phyloP scores from a whole-genome alignment of 2,329 filamentous ascomycete species.

The Elsinoe arachidis region DNA sequence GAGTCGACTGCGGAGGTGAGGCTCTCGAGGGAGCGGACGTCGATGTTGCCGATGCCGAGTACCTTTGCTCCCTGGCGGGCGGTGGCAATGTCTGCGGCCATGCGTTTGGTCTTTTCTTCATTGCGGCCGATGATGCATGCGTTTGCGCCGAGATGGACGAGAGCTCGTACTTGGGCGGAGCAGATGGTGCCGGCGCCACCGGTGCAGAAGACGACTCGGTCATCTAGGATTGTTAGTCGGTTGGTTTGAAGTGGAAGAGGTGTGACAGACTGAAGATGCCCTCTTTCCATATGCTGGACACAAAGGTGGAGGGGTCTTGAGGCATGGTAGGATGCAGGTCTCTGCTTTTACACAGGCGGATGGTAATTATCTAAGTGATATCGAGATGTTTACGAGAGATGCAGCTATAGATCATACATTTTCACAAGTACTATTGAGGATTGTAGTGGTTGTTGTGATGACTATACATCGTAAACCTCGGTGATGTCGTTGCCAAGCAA shows the following conservation, averaged over 20 bases:
- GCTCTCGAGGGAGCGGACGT: conserved; percentile 59
- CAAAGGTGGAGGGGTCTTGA: background rate
- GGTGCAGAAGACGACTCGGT: conserved; percentile 89
- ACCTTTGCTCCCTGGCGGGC: conserved; percentile 73
- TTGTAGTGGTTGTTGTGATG: background rate
- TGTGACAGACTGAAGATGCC: conserved; percentile 64
- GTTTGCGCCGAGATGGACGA: conserved; percentile 84
- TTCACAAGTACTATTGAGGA: background rate
- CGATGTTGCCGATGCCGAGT: conserved; percentile 66
- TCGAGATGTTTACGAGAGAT: no score
- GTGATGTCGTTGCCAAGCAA: conserved; percentile 4
- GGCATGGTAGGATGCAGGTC: background rate
- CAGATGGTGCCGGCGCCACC: conserved; percentile 91
- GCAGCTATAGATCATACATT: no score
- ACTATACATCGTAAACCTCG: background rate
- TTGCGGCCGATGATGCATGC: conserved; percentile 92
- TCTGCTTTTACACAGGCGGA: background rate
- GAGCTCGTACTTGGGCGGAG: conserved; percentile 81
- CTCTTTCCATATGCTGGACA: conserved; percentile 55
- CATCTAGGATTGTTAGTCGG: conserved; percentile 43
- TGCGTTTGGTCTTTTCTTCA: conserved; percentile 73
- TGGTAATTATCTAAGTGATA: no score
- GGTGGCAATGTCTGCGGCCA: conserved; percentile 73
- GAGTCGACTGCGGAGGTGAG: conserved; percentile 66
- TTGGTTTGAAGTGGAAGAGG: background rate